A percentile compares a stretch with the other conserved stretches of the same genome.
Evolutionary conservation across 2,329 filamentous ascomycete genomes (phyloP).

Genomic region (Penicillium sp.): DNA sequence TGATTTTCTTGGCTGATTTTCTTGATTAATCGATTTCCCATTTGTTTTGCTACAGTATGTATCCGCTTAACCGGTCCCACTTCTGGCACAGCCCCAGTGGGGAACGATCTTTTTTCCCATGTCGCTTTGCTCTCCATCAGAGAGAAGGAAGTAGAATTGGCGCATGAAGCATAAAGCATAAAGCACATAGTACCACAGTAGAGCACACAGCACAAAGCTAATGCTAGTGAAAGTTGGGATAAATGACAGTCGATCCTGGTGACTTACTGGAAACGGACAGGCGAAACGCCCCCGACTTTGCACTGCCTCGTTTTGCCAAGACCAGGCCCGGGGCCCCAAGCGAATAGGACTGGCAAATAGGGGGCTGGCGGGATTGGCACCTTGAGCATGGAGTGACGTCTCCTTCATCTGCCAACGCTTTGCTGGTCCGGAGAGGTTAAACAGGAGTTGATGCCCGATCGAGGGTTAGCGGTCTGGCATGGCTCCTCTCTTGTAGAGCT

Average conservation of each 20-base stretch:
- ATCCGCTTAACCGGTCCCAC: not conserved
- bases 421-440: not conserved
- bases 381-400: not conserved
- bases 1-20: slow-evolving; percentile 14
- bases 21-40: not conserved
- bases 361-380: not conserved
- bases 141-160: no score
- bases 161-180: not conserved
- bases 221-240: no score
- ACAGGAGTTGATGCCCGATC: not conserved
- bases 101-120: not conserved
- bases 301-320: slow-evolving; percentile 9
- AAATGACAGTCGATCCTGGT: not conserved
- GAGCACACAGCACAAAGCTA: no score
- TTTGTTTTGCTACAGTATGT: not conserved
- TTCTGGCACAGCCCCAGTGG: not conserved
- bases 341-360: not conserved
- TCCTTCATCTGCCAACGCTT: not conserved
- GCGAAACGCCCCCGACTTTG: not conserved
- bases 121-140: not conserved
- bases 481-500: not conserved
- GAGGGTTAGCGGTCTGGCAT: not conserved
- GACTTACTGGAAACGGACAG: not conserved
- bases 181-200: no score
- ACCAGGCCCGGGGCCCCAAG: not conserved